Evolutionary conservation across 345 rosid species (phyloP).

Genomic region (Melaleuca quinquenervia): DNA sequence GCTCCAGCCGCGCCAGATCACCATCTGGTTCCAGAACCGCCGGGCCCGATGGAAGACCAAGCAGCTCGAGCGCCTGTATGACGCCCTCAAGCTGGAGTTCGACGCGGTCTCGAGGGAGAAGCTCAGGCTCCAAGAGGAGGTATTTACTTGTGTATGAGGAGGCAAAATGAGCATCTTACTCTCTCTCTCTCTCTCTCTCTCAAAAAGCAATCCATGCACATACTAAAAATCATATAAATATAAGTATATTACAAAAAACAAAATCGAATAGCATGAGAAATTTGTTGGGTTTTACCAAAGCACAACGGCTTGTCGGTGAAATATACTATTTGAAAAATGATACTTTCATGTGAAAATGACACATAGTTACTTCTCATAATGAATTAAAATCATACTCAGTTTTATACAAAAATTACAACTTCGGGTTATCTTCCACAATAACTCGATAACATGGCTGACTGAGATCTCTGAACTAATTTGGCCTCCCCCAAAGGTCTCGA

Average conservation of each 20-base stretch:
- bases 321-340: not conserved
- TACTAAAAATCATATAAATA: not conserved
- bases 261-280: not conserved
- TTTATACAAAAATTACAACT: no score
- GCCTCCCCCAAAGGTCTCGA: conserved; percentile 30
- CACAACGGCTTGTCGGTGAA: not conserved
- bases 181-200: not conserved
- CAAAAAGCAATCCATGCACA: not conserved
- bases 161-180: not conserved
- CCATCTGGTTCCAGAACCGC: conserved; percentile 91
- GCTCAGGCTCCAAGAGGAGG: conserved; percentile 77
- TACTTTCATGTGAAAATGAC: not conserved
- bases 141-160: not conserved
- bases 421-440: not conserved
- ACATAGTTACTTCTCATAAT: not conserved
- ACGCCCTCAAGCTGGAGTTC: conserved; percentile 54
- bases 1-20: conserved; percentile 78
- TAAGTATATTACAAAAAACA: not conserved
- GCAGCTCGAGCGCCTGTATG: conserved; percentile 69
- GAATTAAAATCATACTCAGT: not conserved
- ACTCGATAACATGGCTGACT: not conserved
- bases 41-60: conserved; percentile 88
- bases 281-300: not conserved
- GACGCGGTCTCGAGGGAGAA: conserved; percentile 59
- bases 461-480: not conserved